Evolutionary conservation across 176 grass and related monocot species (phyloP), one percentile per base, ranked within the genome.

Genomic region (Lolium perenne): DNA sequence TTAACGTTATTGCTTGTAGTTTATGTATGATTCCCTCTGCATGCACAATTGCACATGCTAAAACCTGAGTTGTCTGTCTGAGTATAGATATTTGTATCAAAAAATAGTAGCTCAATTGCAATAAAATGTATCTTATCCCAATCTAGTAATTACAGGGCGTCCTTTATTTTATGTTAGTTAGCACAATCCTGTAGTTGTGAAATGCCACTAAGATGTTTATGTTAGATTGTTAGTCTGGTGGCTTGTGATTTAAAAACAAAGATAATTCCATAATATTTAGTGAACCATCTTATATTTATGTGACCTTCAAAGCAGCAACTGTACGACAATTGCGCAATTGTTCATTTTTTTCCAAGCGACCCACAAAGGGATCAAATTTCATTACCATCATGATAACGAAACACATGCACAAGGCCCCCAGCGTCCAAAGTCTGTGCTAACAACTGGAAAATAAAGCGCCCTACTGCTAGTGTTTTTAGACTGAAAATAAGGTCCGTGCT

Each of bases 241-340:
- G 5, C 22, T 15, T 23, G 21, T 69, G 15, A 50, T 77, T 6
- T 89, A 35, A 59, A 65, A 76, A 53, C 60, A 76, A 59, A 38
- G 40, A 5, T 59, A 69, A 13, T 38, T 73, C 63, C 63, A 0
- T 58, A 50, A 35, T 80, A 38, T 84, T 0, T 22, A 18, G 41
- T 89, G 46, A 49, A 85, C 43, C 23, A 79, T 23, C 51, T 78
- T 20, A 29, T 29, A 10, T 55, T 81, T 55, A 53, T 47, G 58
- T 26, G 63, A 12, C 38, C 10, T 76, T 70, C 35, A 25, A 79
- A 63, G 75, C 74, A 43, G 47, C 18, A 72, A 64, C 54, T 53
- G 38, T 57, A 76, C 14, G 38, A 68, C 15, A 26, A 22, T 26
- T 50, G 21, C 46, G 16, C 16, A 12, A 26, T 21, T 82, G 10